Evolutionary conservation across 1,284 basidiomycete species (phyloP).

Genomic region (Vanrija sp.): DNA sequence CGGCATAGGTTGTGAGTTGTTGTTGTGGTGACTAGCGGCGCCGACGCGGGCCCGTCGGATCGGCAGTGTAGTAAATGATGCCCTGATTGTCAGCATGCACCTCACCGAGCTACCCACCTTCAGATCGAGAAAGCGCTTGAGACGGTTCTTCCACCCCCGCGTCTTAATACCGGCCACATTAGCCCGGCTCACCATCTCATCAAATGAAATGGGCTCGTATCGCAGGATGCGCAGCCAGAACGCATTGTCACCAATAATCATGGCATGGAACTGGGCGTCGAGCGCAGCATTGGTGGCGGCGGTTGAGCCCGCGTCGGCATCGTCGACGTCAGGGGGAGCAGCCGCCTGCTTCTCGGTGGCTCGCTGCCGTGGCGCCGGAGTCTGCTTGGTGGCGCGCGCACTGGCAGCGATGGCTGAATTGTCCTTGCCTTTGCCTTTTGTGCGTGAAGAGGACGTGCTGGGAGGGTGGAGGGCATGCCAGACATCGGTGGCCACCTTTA

Average conservation of each 20-base stretch:
- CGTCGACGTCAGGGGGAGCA: not conserved
- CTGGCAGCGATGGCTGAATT: not conserved
- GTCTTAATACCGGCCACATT: conserved; percentile 29
- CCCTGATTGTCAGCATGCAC: conserved; percentile 22
- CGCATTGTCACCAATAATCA: conserved; percentile 31
- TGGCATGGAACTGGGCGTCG: conserved; percentile 25
- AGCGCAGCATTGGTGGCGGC: conserved; percentile 4
- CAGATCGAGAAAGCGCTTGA: conserved; percentile 41
- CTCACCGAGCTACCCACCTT: conserved; percentile 26
- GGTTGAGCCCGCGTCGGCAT: not conserved
- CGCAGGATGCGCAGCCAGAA: conserved; percentile 38
- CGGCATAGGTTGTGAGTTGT: too few relatives aligned
- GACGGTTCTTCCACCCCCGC: conserved; percentile 33
- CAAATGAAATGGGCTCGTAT: conserved; percentile 47
- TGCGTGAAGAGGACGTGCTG: not conserved
- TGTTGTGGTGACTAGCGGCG: conserved; percentile 14
- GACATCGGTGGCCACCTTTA: conserved; percentile 34
- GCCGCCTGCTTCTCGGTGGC: not conserved
- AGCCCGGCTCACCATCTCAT: conserved; percentile 38
- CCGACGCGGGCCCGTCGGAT: conserved; percentile 36
- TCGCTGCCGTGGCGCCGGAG: not conserved
- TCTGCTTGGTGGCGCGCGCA: not conserved
- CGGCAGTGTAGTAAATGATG: conserved; percentile 39
- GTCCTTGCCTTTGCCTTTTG: conserved; percentile 3
- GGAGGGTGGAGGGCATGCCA: conserved; percentile 42